Evolutionary conservation across 768 basidiomycete species (phyloP).

Genomic region (Kwoniella europaea): DNA sequence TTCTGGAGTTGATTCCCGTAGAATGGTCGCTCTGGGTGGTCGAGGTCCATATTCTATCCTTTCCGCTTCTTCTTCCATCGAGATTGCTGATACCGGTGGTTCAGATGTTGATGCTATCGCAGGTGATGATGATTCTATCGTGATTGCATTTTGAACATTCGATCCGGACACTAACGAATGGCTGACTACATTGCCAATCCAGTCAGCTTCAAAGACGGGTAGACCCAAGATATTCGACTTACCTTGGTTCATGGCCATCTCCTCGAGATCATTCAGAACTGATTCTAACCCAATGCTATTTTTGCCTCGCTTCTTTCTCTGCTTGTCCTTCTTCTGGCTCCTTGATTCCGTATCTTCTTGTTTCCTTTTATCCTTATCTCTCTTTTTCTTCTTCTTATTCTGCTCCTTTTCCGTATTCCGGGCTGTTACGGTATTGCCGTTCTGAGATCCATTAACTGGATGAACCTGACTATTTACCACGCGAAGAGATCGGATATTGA

Average conservation of each 20-base stretch:
- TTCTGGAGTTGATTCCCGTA: neutral
- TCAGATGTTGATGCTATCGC: neutral
- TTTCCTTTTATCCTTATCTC: neutral
- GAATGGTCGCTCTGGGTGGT: neutral
- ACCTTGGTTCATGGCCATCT: neutral
- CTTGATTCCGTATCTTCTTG: neutral
- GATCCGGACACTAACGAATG: neutral
- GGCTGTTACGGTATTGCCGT: neutral
- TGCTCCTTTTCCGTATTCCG: slow-evolving; percentile 1
- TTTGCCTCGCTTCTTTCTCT: neutral
- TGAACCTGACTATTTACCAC: neutral
- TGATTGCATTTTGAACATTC: neutral
- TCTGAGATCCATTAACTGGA: neutral
- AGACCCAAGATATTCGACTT: neutral
- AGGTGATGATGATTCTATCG: neutral
- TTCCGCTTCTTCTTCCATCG: slow-evolving; percentile 13
- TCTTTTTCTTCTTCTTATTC: neutral
- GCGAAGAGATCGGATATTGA: neutral
- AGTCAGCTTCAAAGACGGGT: neutral
- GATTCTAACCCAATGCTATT: neutral
- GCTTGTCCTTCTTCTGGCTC: neutral
- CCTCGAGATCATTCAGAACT: neutral
- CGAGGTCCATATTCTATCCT: slow-evolving; percentile 5
- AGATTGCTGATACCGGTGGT: neutral
- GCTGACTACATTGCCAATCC: neutral